Evolutionary conservation across 1,139 yeast species (phyloP).

Genomic region (Yamadazyma friedrichii): DNA sequence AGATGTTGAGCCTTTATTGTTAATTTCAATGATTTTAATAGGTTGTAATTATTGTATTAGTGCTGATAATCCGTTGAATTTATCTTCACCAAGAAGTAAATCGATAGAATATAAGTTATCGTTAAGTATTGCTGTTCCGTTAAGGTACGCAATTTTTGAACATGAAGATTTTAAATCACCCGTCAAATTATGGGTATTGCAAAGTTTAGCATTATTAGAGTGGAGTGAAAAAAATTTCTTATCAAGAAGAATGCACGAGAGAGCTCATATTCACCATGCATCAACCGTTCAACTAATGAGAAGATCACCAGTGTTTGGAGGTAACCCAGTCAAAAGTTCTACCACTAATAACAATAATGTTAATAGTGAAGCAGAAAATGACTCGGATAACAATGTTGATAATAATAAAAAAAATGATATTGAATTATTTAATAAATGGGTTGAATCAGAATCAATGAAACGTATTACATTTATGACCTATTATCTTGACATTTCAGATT

Average conservation of each 20-base stretch:
- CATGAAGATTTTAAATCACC: slow-evolving; percentile 60
- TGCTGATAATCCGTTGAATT: slow-evolving; percentile 13
- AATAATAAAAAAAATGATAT: slow-evolving; percentile 17
- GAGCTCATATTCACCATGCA: slow-evolving; percentile 79
- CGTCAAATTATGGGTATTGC: slow-evolving; percentile 65
- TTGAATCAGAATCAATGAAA: slow-evolving; percentile 74
- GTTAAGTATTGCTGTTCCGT: slow-evolving; percentile 55
- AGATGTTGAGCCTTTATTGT: slow-evolving; percentile 52
- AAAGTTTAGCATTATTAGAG: slow-evolving; percentile 62
- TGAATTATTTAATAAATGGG: slow-evolving; percentile 53
- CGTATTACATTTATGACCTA: slow-evolving; percentile 80
- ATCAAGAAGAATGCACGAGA: slow-evolving; percentile 61
- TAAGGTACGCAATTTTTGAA: slow-evolving; percentile 62
- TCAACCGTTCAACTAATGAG: slow-evolving; percentile 72
- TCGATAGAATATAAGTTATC: slow-evolving; percentile 33
- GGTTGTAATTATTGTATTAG: slow-evolving; percentile 43
- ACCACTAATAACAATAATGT: slow-evolving; percentile 21
- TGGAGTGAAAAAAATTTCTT: slow-evolving; percentile 68
- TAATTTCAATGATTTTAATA: slow-evolving; percentile 56
- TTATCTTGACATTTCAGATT: slow-evolving; percentile 75
- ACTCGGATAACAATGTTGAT: slow-evolving; percentile 18
- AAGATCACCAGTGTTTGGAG: slow-evolving; percentile 70
- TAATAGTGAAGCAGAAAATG: slow-evolving; percentile 22
- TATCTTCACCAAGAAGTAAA: slow-evolving; percentile 16
- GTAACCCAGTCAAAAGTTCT: slow-evolving; percentile 43